Conservation (phyloP, 352 stramenopile genomes). For the Globisporangium recalcitrans region DNA sequence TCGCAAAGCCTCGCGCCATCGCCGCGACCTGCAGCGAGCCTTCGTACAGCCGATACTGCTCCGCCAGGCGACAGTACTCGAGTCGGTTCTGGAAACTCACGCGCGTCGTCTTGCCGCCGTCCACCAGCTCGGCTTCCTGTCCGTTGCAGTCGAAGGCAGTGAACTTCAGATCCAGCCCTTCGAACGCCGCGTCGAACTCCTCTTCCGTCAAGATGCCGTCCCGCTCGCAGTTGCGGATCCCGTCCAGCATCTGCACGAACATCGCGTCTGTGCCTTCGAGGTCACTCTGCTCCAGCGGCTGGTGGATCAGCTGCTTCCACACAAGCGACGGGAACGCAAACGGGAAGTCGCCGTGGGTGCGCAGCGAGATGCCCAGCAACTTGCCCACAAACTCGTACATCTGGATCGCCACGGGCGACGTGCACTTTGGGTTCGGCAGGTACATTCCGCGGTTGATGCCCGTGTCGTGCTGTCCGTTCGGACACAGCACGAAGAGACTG, state of each 20-base stretch:
- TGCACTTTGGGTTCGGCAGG: slow-evolving; percentile 85
- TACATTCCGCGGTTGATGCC: slow-evolving; percentile 86
- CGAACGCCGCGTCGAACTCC: slow-evolving; percentile 77
- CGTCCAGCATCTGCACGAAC: slow-evolving; percentile 87
- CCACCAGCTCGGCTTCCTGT: slow-evolving; percentile 76
- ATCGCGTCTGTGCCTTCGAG: slow-evolving; percentile 88
- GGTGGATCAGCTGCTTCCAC: slow-evolving; percentile 89
- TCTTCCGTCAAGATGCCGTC: slow-evolving; percentile 76
- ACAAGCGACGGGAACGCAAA: slow-evolving; percentile 91
- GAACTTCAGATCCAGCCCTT: slow-evolving; percentile 72
- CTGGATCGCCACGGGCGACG: slow-evolving; percentile 80
- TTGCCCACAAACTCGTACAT: slow-evolving; percentile 95
- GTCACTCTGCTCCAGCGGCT: slow-evolving; percentile 76
- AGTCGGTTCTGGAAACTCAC: slow-evolving; percentile 85
- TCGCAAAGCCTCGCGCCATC: slow-evolving; percentile 80
- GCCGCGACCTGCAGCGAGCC: slow-evolving; percentile 59
- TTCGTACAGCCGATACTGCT: slow-evolving; percentile 80
- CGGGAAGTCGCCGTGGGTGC: slow-evolving; percentile 89
- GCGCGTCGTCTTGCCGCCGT: slow-evolving; percentile 49
- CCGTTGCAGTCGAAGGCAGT: slow-evolving; percentile 82
- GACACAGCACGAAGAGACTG: slow-evolving; percentile 78
- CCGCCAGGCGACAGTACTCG: slow-evolving; percentile 77
- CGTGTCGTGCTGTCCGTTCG: slow-evolving; percentile 85
- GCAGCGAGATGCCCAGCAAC: slow-evolving; percentile 91
- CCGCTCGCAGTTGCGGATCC: slow-evolving; percentile 76